Conservation (phyloP, 352 stramenopile genomes). For the Globisporangium heterothallicum region DNA sequence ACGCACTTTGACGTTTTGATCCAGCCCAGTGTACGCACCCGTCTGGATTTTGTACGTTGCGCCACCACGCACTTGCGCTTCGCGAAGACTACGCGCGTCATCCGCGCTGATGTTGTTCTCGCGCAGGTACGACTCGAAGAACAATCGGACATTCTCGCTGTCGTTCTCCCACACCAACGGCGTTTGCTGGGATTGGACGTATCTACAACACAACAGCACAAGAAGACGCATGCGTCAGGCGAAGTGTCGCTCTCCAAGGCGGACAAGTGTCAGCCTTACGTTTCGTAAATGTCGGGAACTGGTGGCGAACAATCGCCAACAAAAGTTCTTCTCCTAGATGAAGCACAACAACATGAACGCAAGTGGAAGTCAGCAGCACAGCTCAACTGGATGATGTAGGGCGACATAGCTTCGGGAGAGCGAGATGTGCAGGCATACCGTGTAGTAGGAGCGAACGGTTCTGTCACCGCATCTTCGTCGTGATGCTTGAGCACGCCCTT, state of each 20-base stretch:
- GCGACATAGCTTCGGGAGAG: too few species aligned
- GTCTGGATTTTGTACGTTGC: conserved; percentile 79
- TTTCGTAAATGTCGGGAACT: conserved; percentile 59
- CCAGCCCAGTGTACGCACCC: conserved; percentile 67
- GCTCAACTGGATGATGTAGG: background rate
- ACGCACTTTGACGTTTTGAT: conserved; percentile 77
- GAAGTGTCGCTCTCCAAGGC: too few species aligned
- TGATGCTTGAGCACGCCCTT: conserved; percentile 43
- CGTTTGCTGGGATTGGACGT: conserved; percentile 57
- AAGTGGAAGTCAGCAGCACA: background rate
- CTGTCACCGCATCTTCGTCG: conserved; percentile 25
- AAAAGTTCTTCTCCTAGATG: conserved; percentile 57
- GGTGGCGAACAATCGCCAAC: conserved; percentile 46
- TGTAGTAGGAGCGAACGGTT: background rate
- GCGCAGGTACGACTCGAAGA: conserved; percentile 76
- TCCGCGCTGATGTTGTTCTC: conserved; percentile 73
- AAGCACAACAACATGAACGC: background rate
- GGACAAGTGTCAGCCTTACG: conserved; percentile 27
- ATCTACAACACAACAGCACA: conserved; percentile 21
- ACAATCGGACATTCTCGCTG: conserved; percentile 71
- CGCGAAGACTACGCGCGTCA: conserved; percentile 51
- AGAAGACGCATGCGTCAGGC: too few species aligned
- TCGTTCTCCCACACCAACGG: conserved; percentile 75
- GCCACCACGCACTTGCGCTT: conserved; percentile 61
- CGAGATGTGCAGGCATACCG: too few species aligned